A percentile compares a stretch with the other conserved stretches of the same genome.
Conservation (phyloP, 225 moss, liverwort and hornwort genomes). For the Lunularia cruciata region DNA sequence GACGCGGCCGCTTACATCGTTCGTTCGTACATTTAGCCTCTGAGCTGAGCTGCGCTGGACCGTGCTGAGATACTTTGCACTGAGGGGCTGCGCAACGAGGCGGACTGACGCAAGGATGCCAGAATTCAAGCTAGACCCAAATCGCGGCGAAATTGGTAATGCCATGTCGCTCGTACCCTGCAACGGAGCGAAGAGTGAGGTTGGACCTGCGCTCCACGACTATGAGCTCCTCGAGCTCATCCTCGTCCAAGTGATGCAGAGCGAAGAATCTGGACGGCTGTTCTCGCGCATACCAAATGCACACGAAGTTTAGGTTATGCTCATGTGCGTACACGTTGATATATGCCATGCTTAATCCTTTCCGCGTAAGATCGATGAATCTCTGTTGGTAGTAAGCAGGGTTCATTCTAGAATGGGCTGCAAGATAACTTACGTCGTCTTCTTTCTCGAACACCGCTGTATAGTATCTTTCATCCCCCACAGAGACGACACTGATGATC, state of each 20-base stretch:
- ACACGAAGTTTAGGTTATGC: background rate
- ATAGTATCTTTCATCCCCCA: constrained; percentile 1
- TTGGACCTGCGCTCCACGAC: background rate
- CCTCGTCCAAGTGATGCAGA: constrained; percentile 9
- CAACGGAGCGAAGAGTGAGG: background rate
- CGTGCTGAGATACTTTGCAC: no score
- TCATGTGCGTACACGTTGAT: background rate
- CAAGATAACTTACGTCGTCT: constrained; percentile 4
- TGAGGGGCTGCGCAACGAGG: no score
- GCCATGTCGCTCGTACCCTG: constrained; percentile 6
- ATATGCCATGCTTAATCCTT: constrained; percentile 1
- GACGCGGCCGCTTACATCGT: no score
- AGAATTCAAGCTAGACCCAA: constrained; percentile 3
- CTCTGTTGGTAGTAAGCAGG: background rate
- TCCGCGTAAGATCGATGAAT: constrained; percentile 16
- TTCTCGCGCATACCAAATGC: constrained; percentile 17
- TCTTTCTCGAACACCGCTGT: constrained; percentile 1
- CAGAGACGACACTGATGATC: constrained; percentile 3
- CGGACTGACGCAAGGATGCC: no score
- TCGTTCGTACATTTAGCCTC: no score
- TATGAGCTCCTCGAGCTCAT: constrained; percentile 3
- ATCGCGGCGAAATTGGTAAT: background rate
- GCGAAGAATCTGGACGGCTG: background rate
- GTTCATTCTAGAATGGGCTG: constrained; percentile 3
- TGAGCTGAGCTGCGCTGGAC: no score